These are phyloP conservation scores for Syncephalastrum contaminatum DNA, from an alignment of 371 early-diverging fungal genomes.

Conservation along the genomic window DNA sequence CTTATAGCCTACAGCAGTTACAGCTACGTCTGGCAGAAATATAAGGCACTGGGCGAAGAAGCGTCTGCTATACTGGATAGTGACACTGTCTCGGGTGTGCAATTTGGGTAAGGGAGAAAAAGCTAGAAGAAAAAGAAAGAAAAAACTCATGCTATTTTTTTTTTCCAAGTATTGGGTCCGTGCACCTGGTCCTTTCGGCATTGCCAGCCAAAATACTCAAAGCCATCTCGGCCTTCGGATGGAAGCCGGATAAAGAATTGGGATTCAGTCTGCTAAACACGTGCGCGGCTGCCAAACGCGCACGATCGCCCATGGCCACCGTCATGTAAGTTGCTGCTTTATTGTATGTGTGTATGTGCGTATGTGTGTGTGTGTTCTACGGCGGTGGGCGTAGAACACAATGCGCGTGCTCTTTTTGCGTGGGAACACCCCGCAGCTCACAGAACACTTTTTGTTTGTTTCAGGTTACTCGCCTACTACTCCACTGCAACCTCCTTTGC, in stretches of 20 bases:
- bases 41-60: slow-evolving; percentile 39
- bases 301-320: slow-evolving; percentile 57
- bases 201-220: slow-evolving; percentile 56
- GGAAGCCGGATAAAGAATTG: slow-evolving; percentile 56
- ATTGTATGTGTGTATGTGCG: slow-evolving; percentile 2
- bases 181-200: slow-evolving; percentile 57
- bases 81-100: slow-evolving; percentile 49
- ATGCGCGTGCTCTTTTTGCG: neutral
- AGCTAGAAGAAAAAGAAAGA: slow-evolving; percentile 1
- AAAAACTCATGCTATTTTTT: slow-evolving; percentile 10
- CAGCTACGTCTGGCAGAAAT: slow-evolving; percentile 48
- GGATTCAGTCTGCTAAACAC: slow-evolving; percentile 57
- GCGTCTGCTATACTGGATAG: slow-evolving; percentile 40
- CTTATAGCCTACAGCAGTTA: slow-evolving; percentile 40
- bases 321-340: slow-evolving; percentile 35
- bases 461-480: slow-evolving; percentile 38
- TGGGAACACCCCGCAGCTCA: neutral
- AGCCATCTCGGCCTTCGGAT: slow-evolving; percentile 51
- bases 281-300: slow-evolving; percentile 44
- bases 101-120: slow-evolving; percentile 39
- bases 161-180: slow-evolving; percentile 53
- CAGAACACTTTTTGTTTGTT: slow-evolving; percentile 1
- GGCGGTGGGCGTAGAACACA: no score
- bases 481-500: slow-evolving; percentile 28
- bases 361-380: no score